Evolutionary conservation across 441 rosid genomes (phyloP).

Genomic region (Cnidoscolus chayamansa): DNA sequence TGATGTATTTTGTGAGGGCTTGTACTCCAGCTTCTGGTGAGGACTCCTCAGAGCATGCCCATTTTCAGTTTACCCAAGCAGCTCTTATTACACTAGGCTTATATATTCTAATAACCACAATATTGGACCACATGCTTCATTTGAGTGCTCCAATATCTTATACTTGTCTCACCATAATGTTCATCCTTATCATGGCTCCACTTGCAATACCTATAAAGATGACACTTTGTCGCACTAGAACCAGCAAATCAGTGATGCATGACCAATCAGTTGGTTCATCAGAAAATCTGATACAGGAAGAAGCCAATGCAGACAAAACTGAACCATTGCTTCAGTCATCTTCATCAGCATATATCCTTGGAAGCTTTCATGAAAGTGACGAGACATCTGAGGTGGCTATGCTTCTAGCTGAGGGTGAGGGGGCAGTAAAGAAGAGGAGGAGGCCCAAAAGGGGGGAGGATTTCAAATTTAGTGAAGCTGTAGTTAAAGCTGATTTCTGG

Average conservation of each 20-base stretch:
- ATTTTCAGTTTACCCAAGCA: slow-evolving; percentile 64
- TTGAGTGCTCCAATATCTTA: slow-evolving; percentile 41
- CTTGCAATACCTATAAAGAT: slow-evolving; percentile 85
- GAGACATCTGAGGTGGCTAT: slow-evolving; percentile 58
- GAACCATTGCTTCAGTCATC: slow-evolving; percentile 57
- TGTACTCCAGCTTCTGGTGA: slow-evolving; percentile 82
- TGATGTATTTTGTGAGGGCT: slow-evolving; percentile 64
- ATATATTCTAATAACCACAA: slow-evolving; percentile 52
- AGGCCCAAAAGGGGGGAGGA: slow-evolving; percentile 95
- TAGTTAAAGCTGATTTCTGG: slow-evolving; percentile 92
- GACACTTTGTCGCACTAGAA: slow-evolving; percentile 47
- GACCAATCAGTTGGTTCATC: slow-evolving; percentile 43
- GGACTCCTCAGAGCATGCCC: slow-evolving; percentile 64
- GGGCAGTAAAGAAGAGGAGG: slow-evolving; percentile 79
- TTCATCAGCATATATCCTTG: slow-evolving; percentile 52
- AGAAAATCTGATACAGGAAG: slow-evolving; percentile 43
- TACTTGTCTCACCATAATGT: slow-evolving; percentile 47
- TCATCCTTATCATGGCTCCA: slow-evolving; percentile 60
- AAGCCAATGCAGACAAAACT: slow-evolving; percentile 34
- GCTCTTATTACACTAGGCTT: slow-evolving; percentile 55
- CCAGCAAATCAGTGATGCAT: slow-evolving; percentile 21
- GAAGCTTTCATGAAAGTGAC: slow-evolving; percentile 52
- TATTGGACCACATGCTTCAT: slow-evolving; percentile 39
- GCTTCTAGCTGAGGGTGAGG: slow-evolving; percentile 84
- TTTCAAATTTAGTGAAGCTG: slow-evolving; percentile 70